Conservation (phyloP, 306 rosid genomes). For the Cicer arietinum region DNA sequence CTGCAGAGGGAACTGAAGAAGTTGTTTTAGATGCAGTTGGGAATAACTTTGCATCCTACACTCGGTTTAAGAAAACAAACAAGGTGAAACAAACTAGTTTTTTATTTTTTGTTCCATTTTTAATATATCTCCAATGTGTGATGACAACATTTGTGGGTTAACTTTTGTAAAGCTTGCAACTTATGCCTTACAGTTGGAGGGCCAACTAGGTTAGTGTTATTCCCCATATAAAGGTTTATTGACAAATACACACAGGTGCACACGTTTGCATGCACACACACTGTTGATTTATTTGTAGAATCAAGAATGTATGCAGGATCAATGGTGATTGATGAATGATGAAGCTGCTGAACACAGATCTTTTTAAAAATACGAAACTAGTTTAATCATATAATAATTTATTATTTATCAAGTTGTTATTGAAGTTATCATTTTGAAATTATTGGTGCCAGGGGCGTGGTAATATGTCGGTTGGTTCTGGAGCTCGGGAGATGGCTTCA, state of each 20-base stretch:
- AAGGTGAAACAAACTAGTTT: conserved; percentile 62
- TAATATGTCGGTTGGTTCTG: conserved; percentile 66
- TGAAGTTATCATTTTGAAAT: conserved; percentile 43
- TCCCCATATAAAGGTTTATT: conserved; percentile 26
- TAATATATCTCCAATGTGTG: conserved; percentile 14
- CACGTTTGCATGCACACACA: background rate
- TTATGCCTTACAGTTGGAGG: conserved; percentile 22
- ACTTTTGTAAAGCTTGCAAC: conserved; percentile 9
- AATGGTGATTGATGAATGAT: background rate
- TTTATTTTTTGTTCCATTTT: conserved; percentile 24
- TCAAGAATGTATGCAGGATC: background rate
- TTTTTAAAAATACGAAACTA: conserved; percentile 18
- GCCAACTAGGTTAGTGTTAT: conserved; percentile 36
- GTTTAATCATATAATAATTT: conserved; percentile 13
- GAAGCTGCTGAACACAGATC: conserved; percentile 23
- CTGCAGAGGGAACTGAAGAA: conserved; percentile 98
- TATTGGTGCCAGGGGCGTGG: conserved; percentile 71
- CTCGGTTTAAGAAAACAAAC: conserved; percentile 72
- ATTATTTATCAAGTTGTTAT: conserved; percentile 2
- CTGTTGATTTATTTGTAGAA: conserved; percentile 6
- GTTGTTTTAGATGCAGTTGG: conserved; percentile 94
- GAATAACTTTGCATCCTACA: conserved; percentile 63
- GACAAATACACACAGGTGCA: background rate
- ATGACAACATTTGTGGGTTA: conserved; percentile 31
- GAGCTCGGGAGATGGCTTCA: conserved; percentile 93